A percentile compares a stretch with the other conserved stretches of the same genome.
phyloP scores from a whole-genome alignment of 305 asterid species.

The Nicotiana rustica region DNA sequence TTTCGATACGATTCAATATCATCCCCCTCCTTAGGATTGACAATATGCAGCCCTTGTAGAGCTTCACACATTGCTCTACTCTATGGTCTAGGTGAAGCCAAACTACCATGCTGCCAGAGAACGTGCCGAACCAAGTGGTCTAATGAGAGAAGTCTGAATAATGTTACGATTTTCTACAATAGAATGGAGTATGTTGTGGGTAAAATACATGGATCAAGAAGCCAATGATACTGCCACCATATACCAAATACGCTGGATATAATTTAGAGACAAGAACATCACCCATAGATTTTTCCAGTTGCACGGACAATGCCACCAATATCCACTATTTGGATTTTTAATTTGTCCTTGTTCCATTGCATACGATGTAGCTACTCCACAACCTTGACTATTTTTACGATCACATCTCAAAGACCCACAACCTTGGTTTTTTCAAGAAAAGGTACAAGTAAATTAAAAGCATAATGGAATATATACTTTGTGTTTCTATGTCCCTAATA shows the following conservation, averaged over 20 bases:
- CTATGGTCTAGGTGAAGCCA: background rate
- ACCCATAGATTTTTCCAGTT: background rate
- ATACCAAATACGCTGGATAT: background rate
- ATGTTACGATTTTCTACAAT: background rate
- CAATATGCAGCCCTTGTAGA: background rate
- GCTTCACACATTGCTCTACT: background rate
- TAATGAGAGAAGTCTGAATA: background rate
- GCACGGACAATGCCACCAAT: conserved; percentile 4
- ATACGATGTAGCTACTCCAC: background rate
- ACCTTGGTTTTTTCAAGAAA: background rate
- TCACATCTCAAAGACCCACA: background rate
- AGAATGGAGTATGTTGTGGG: background rate
- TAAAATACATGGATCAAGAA: conserved; percentile 14
- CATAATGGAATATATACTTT: conserved; percentile 19
- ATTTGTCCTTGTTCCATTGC: background rate
- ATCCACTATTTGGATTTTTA: background rate
- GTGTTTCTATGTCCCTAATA: background rate
- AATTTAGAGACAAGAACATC: background rate
- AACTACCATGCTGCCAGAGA: background rate
- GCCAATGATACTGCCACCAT: conserved; percentile 4
- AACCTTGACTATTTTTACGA: background rate
- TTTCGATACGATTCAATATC: too few species aligned
- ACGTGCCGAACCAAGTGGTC: background rate
- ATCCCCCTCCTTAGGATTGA: background rate
- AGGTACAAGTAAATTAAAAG: background rate